These are phyloP conservation scores for Fusarium marasasianum DNA, from an alignment of 2,329 filamentous ascomycete species.

Conservation along the genomic window DNA sequence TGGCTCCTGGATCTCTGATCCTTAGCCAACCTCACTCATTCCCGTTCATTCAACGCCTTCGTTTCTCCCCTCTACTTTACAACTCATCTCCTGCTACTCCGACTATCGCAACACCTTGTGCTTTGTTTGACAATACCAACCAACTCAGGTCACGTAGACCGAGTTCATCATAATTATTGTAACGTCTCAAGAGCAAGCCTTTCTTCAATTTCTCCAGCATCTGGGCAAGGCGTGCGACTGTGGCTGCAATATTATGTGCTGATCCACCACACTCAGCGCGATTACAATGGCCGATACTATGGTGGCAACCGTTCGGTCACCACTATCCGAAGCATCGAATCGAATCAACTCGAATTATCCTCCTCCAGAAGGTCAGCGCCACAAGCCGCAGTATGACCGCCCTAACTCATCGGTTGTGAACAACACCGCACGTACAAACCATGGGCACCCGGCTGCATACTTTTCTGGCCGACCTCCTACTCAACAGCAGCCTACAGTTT, in stretches of 20 bases:
- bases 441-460: constrained; percentile 27
- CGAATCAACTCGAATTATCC: constrained; percentile 56
- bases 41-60: constrained; percentile 6
- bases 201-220: constrained; percentile 18
- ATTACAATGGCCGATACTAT: constrained; percentile 47
- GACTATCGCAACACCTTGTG: constrained; percentile 4
- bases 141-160: background rate
- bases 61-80: constrained; percentile 25
- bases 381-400: constrained; percentile 47
- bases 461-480: constrained; percentile 26
- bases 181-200: constrained; percentile 2
- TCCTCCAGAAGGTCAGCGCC: constrained; percentile 38
- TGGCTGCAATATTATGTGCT: constrained; percentile 49
- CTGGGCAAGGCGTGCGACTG: constrained; percentile 14
- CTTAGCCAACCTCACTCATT: constrained; percentile 11
- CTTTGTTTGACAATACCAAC: constrained; percentile 13
- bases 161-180: constrained; percentile 1
- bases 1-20: constrained; percentile 13
- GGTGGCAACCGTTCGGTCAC: constrained; percentile 48
- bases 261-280: constrained; percentile 38
- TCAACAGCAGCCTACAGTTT: constrained; percentile 18
- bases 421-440: constrained; percentile 22
- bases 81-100: constrained; percentile 6
- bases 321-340: constrained; percentile 59
- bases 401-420: constrained; percentile 17